Base-by-base conservation (phyloP, 371 early-diverging fungal species). In the Rhizopus stolonifer region DNA sequence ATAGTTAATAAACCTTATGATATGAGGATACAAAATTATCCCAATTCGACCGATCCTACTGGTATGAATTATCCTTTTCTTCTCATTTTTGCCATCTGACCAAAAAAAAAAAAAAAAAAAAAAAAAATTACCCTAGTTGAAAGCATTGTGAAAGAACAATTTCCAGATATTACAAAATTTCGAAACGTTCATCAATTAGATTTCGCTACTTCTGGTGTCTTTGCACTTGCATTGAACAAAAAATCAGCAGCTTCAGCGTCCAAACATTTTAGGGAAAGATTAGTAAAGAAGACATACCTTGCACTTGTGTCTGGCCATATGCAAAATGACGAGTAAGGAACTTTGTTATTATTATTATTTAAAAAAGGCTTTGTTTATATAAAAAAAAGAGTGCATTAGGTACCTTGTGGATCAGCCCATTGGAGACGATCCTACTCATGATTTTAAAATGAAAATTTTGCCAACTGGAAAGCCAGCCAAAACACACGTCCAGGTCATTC, bases 171-270 rank as follows among this genome's bases (percentile, higher is more conserved):
- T 15, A 38, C 52, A 24, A 60, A 56, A 25, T 59, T 74, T 36
- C 63, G 67, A 10, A 70, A 74, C 40, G 69, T 70, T 0, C 74
- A 74, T 54, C 74, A 74, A 38, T 38, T 74, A 19, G 74, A 74
- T 36, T 67, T 64, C 47, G 66, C 74, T 13, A 74, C 74, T 13
- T 74, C 74, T 2, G 74, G 74, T 5, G 45, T 65, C 10, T 74
- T 61, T 44, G 63, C 69, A 19, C 39, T 78, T 10, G 78, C 71
- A n/a, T 45, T 74, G 22, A 70, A 47, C 13, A 60, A 65, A 52
- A 49, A 61, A 43, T 58, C 72, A 22, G 72, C 78, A 1, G 60
- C 64, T 2, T 31, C 33, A 21, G 78, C 64, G 10, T 48, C 60
- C 15, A 56, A 59, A 24, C 49, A 74, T 13, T 79, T 79, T 58